These are phyloP conservation scores for Eimeria necatrix DNA, from an alignment of 169 alveolate species.

Conservation along the genomic window DNA sequence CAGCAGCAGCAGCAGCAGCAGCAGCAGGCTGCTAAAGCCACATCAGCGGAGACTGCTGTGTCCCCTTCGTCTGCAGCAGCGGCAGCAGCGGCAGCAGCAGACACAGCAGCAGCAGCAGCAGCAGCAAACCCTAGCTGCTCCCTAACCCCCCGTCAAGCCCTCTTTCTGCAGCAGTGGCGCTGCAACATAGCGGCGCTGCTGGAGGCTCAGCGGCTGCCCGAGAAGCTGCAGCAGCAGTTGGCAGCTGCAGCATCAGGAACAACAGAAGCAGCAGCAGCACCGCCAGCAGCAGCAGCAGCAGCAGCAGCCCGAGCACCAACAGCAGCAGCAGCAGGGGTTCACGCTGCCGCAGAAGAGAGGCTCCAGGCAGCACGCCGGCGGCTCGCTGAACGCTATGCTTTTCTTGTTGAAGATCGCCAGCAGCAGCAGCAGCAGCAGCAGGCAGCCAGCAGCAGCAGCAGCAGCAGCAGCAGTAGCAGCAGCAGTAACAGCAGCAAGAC, in stretches of 20 bases:
- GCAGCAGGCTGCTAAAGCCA: neutral
- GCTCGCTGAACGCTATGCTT: slow-evolving; percentile 1
- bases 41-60: neutral
- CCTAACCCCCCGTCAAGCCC: slow-evolving; percentile 5
- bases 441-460: neutral
- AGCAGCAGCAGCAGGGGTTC: neutral
- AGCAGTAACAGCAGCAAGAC: slow-evolving; percentile 39
- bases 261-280: neutral
- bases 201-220: slow-evolving; percentile 45
- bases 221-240: slow-evolving; percentile 3
- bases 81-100: neutral
- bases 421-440: slow-evolving; percentile 9
- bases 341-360: no score
- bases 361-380: slow-evolving; percentile 27
- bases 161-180: slow-evolving; percentile 42
- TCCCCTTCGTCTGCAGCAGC: neutral
- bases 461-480: slow-evolving; percentile 26
- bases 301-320: neutral
- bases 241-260: neutral
- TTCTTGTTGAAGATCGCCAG: neutral
- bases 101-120: neutral
- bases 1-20: slow-evolving; percentile 34
- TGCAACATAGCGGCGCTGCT: slow-evolving; percentile 20
- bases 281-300: neutral
- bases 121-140: neutral